Percentiles rank a stretch among this genome's conserved stretches.
phyloP scores from a whole-genome alignment of 495 filamentous ascomycete species.

The Aspergillus diversus region DNA sequence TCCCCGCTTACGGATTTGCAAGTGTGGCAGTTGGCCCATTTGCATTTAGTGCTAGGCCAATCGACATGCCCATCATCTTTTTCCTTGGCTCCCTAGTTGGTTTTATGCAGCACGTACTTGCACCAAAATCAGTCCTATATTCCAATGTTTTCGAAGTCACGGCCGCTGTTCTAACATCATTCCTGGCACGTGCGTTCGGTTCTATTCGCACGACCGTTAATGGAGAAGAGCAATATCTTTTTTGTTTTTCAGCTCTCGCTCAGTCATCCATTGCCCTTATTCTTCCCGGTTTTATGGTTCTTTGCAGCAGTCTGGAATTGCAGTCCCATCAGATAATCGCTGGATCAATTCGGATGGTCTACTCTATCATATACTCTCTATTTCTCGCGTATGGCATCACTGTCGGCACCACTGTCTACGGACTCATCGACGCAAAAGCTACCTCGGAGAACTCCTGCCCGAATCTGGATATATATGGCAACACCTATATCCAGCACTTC shows the following conservation, averaged over 20 bases:
- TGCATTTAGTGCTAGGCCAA: constrained; percentile 80
- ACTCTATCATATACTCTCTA: constrained; percentile 91
- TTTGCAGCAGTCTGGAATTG: constrained; percentile 83
- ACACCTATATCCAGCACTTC: constrained; percentile 53
- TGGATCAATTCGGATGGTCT: constrained; percentile 92
- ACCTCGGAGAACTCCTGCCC: constrained; percentile 70
- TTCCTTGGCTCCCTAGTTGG: constrained; percentile 81
- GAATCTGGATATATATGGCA: constrained; percentile 53
- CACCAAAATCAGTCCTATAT: constrained; percentile 75
- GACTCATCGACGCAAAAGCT: constrained; percentile 75
- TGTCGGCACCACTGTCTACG: constrained; percentile 87
- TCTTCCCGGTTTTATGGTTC: constrained; percentile 83
- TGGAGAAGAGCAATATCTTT: constrained; percentile 61
- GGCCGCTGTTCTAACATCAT: constrained; percentile 82
- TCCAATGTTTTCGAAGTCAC: constrained; percentile 91
- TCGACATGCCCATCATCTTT: constrained; percentile 89
- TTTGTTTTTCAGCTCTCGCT: constrained; percentile 91
- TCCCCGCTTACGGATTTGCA: constrained; percentile 80
- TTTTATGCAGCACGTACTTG: constrained; percentile 77
- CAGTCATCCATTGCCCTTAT: constrained; percentile 93
- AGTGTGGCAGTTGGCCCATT: constrained; percentile 81
- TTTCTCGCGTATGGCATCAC: constrained; percentile 96
- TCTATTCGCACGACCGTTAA: constrained; percentile 57
- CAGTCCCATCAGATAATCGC: constrained; percentile 87
- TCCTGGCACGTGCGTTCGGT: constrained; percentile 83